Evolutionary conservation across 2,329 filamentous ascomycete species (phyloP).

Genomic region (Scleromitrula shiraiana): DNA sequence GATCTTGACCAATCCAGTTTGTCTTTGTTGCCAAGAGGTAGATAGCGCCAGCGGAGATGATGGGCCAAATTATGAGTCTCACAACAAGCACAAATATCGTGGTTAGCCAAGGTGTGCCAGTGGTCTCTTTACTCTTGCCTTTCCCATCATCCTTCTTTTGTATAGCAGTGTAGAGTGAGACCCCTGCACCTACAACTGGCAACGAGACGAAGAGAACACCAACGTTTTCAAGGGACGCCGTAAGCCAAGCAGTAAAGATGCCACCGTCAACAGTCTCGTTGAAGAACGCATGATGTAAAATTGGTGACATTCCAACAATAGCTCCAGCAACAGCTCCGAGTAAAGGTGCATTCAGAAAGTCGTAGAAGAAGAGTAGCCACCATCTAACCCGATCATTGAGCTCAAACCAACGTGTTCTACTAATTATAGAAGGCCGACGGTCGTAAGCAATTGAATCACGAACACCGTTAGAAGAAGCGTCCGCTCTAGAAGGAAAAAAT

Average conservation of each 20-base stretch:
- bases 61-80: constrained; percentile 55
- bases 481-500: constrained; percentile 28
- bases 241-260: constrained; percentile 60
- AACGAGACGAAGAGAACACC: constrained; percentile 56
- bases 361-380: constrained; percentile 33
- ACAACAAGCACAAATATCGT: constrained; percentile 44
- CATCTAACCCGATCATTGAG: constrained; percentile 26
- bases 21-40: constrained; percentile 48
- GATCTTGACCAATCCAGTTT: constrained; percentile 43
- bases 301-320: constrained; percentile 50
- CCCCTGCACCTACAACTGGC: constrained; percentile 58
- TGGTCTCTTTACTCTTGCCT: constrained; percentile 15
- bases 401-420: constrained; percentile 23
- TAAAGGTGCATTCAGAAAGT: constrained; percentile 54
- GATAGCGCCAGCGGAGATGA: constrained; percentile 44
- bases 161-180: constrained; percentile 52
- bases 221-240: constrained; percentile 51
- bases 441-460: constrained; percentile 9
- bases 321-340: constrained; percentile 51
- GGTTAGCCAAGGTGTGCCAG: constrained; percentile 40
- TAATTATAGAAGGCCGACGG: constrained; percentile 24
- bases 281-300: constrained; percentile 56
- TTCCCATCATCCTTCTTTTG: constrained; percentile 37
- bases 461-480: constrained; percentile 8
- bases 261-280: constrained; percentile 47